Base-by-base conservation (phyloP, 2,329 filamentous ascomycete genomes). In the Cladobotryum mycophilum region DNA sequence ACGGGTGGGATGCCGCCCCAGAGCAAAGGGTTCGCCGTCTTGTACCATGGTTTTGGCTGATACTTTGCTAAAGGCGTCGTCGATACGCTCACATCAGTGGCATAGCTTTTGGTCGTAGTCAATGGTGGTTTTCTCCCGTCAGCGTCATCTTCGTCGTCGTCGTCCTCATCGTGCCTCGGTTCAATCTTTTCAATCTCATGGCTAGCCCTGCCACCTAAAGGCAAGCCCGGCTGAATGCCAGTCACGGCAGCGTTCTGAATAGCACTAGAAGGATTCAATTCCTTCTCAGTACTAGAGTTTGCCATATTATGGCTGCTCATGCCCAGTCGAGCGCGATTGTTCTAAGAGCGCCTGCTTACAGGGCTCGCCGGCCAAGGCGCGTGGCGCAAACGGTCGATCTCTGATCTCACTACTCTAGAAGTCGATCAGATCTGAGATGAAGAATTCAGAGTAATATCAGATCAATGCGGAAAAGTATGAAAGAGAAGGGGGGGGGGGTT, bases 1-100 rank as follows among this genome's bases (percentile, higher is more conserved):
- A 85, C 70, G 0, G 77, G 71, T 1, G 81, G 79, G 2, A 76
- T 67, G 34, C 64, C 55, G 4, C 81, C 78, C 82, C 82, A 85
- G 62, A 72, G 72, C 56, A 86, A 60, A 2, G 83, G 83, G 57
- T 86, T 86, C 33, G 75, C 58, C 40, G 73, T 79, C 61, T 80
- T 80, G 64, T 82, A 78, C 82, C 86, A 89, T 63, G 79, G 76
- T 59, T 76, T 80, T 62, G 76, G 65, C 14, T 67, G 52, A 48
- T 53, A 60, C 57, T 53, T 61, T 62, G 58, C 61, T 58, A 58
- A 60, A 64, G 62, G 57, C 2, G 69, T 70, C 14, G 70, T 70
- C 7, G 72, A 57, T 5, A 69, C 71, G 58, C 78, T 82, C 41
- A 71, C 69, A 17, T 74, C 75, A 41, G 80, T 83, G 30, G 76